Evolutionary conservation across 176 grass and related monocot genomes (phyloP), one percentile per base, ranked within the genome.

Genomic region (Aegilops sharonensis): DNA sequence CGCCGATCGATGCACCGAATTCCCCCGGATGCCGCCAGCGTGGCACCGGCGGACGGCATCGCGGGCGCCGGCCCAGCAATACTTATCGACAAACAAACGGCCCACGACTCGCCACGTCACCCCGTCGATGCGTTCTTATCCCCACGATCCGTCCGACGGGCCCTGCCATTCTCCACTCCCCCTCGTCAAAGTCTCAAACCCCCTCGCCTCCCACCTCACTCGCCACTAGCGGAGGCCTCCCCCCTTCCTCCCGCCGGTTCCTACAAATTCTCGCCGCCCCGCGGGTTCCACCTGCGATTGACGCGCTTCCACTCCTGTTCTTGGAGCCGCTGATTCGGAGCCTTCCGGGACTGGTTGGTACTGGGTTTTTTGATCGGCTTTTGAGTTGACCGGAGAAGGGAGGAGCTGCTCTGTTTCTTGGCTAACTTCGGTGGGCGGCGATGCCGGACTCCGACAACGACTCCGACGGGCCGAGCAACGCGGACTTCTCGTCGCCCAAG

Each of bases 391-490:
- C 39, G 32, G 27, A 5, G 11, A 11, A 47, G 45, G 29, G 29
- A 64, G 40, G 35, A 37, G 3, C 2, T 29, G 75, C 14, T 27
- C 12, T 89, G 83, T 37, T 75, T 79, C 20, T 48, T 79, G 36
- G 73, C 3, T 36, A 36, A 36, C 6, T 37, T 66, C 17, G 47
- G 32, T 6, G 11, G 72, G 40, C 4, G 63, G 72, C 72, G 88
- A 97, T 94, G 94, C 90, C 90, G 73, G 92, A 97, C 83, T 97
- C 95, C 21, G 95, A 97, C 77, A 94, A 97, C 84, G 95, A 97
- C 75, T 97, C 95, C 21, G 92, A 90, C 3, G 95, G 88, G 17
- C 88, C 84, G 37, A 84, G 77, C 65, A 86, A 89, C 83, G 78
- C 72, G 59, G 80, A 93, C 34, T 85, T 92, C 73, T 87, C 57